Percentiles rank a stretch among this genome's conserved stretches.
phyloP scores from a whole-genome alignment of 2,329 filamentous ascomycete genomes.

The Xylariaceae sp. region DNA sequence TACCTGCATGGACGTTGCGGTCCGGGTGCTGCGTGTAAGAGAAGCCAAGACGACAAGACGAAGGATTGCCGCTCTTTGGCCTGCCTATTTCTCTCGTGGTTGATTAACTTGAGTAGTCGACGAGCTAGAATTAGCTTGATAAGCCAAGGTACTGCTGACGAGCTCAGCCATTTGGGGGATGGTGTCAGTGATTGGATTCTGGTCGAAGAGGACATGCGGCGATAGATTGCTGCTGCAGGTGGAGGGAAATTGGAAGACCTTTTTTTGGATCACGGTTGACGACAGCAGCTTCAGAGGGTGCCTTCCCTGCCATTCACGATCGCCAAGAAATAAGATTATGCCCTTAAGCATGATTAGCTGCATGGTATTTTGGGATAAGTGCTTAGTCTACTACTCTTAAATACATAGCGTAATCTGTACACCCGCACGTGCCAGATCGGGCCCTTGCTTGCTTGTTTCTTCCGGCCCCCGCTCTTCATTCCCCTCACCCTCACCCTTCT shows the following conservation, averaged over 20 bases:
- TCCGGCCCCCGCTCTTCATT: neutral
- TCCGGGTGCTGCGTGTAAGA: too few species aligned
- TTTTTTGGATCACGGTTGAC: neutral
- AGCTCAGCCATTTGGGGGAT: neutral
- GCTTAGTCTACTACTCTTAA: too few species aligned
- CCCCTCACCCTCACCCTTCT: neutral
- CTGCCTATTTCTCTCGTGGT: too few species aligned
- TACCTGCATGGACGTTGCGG: too few species aligned
- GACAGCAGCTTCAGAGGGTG: neutral
- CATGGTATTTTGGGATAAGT: neutral
- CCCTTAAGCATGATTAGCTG: neutral
- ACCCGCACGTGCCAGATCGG: too few species aligned
- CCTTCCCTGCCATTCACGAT: neutral
- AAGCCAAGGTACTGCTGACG: neutral
- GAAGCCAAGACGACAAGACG: too few species aligned
- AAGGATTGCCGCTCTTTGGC: too few species aligned
- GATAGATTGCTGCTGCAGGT: neutral
- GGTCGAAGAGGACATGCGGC: neutral
- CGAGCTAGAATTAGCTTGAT: too few species aligned
- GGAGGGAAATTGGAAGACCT: neutral
- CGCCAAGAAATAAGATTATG: neutral
- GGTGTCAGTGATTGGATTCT: neutral
- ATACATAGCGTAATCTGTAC: too few species aligned
- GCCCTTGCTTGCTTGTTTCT: too few species aligned
- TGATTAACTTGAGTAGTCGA: too few species aligned